Evolutionary conservation across 2,329 filamentous ascomycete genomes (phyloP).

Genomic region (Claviceps sp.): DNA sequence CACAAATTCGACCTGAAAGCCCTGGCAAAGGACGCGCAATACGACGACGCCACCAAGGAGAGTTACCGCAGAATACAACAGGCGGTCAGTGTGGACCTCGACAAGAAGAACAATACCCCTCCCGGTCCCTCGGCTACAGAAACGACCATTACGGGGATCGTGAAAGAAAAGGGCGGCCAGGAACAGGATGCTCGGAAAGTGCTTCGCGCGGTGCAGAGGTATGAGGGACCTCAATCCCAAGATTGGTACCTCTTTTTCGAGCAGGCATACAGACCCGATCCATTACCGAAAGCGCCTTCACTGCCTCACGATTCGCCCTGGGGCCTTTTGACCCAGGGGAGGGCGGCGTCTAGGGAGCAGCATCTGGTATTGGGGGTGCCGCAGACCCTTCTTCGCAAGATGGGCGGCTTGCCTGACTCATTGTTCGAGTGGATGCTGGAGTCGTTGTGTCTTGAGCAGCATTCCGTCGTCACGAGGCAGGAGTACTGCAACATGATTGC

Average conservation of each 20-base stretch:
- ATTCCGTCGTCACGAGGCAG: slow-evolving; percentile 38
- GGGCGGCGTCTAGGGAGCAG: slow-evolving; percentile 34
- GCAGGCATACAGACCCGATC: slow-evolving; percentile 15
- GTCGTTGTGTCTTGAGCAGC: slow-evolving; percentile 40
- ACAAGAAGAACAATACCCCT: not conserved
- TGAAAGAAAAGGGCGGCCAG: slow-evolving; percentile 26
- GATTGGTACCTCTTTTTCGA: slow-evolving; percentile 38
- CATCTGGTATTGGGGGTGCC: slow-evolving; percentile 50
- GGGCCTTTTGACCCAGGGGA: slow-evolving; percentile 34
- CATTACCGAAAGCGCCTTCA: slow-evolving; percentile 15
- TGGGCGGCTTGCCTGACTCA: slow-evolving; percentile 41
- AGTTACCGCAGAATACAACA: slow-evolving; percentile 33
- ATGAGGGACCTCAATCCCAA: slow-evolving; percentile 24
- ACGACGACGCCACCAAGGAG: slow-evolving; percentile 45
- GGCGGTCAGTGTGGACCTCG: slow-evolving; percentile 15
- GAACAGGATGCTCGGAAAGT: slow-evolving; percentile 31
- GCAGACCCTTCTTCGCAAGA: slow-evolving; percentile 30
- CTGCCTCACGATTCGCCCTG: slow-evolving; percentile 27
- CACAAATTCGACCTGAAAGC: slow-evolving; percentile 52
- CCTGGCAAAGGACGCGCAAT: slow-evolving; percentile 44
- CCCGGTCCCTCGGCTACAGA: not conserved
- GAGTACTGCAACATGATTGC: slow-evolving; percentile 47
- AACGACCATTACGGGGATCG: slow-evolving; percentile 16
- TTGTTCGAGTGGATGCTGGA: slow-evolving; percentile 53
- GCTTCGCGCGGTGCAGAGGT: slow-evolving; percentile 36